These are phyloP conservation scores for Aspergillus sclerotioniger DNA, from an alignment of 495 filamentous ascomycete species.

Conservation along the genomic window DNA sequence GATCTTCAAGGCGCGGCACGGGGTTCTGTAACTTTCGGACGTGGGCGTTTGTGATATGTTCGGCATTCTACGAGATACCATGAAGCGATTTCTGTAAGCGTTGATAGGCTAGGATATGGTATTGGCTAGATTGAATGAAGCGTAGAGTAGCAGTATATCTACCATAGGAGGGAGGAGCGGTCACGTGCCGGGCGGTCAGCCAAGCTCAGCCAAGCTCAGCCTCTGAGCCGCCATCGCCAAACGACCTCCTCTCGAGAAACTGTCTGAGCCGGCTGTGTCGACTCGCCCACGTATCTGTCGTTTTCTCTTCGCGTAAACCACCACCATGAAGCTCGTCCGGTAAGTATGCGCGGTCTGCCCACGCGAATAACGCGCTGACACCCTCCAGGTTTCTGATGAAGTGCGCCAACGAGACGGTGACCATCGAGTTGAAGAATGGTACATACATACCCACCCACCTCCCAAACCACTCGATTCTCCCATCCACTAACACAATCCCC, in stretches of 20 bases:
- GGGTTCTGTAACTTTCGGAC: constrained; percentile 51
- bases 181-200: background rate
- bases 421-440: constrained; percentile 98
- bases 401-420: constrained; percentile 95
- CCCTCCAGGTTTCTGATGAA: constrained; percentile 90
- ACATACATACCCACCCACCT: constrained; percentile 11
- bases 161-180: background rate
- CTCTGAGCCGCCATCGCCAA: background rate
- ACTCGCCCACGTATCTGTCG: background rate
- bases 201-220: constrained; percentile 4
- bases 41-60: constrained; percentile 8
- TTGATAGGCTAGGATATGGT: background rate
- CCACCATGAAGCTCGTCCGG: constrained; percentile 97
- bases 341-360: constrained; percentile 53
- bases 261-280: background rate
- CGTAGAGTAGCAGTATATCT: background rate
- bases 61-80: background rate
- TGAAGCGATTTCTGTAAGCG: background rate
- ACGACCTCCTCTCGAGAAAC: background rate
- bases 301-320: background rate
- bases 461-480: constrained; percentile 1
- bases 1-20: constrained; percentile 78
- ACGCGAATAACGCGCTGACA: background rate
- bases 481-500: constrained; percentile 2
- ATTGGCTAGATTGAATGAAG: background rate